Evolutionary conservation across 2,329 filamentous ascomycete genomes (phyloP).

Genomic region (Stenocarpella maydis): DNA sequence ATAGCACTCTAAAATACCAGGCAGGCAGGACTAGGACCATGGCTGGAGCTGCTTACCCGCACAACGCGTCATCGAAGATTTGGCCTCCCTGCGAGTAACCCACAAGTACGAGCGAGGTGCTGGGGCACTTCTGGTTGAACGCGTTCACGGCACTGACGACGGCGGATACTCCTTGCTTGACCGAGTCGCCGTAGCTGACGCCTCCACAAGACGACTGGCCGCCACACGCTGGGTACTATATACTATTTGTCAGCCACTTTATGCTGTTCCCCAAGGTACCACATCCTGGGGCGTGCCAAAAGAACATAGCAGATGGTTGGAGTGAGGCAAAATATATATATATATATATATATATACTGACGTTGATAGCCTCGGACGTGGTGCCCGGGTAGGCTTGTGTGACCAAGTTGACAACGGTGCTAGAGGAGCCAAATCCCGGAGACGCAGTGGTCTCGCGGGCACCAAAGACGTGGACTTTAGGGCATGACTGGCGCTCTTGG

Average conservation of each 20-base stretch:
- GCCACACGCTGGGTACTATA: slow-evolving; percentile 63
- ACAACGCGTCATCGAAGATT: slow-evolving; percentile 69
- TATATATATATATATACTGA: too few relatives aligned
- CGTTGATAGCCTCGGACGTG: slow-evolving; percentile 54
- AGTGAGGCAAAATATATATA: too few relatives aligned
- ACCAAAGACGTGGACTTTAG: slow-evolving; percentile 58
- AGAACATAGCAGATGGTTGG: too few relatives aligned
- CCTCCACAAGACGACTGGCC: slow-evolving; percentile 64
- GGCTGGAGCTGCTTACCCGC: slow-evolving; percentile 49
- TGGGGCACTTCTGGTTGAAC: slow-evolving; percentile 63
- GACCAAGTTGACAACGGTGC: slow-evolving; percentile 55
- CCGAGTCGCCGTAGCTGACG: slow-evolving; percentile 63
- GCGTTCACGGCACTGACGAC: slow-evolving; percentile 64
- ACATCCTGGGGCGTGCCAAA: too few relatives aligned
- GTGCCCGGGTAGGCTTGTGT: slow-evolving; percentile 53
- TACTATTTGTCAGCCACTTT: too few relatives aligned
- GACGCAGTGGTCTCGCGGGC: slow-evolving; percentile 58
- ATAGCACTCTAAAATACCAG: too few relatives aligned
- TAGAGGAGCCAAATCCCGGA: slow-evolving; percentile 54
- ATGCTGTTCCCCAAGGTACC: too few relatives aligned
- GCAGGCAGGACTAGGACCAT: background rate
- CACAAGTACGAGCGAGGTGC: slow-evolving; percentile 65
- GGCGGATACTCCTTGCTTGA: slow-evolving; percentile 60
- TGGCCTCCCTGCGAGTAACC: slow-evolving; percentile 72
- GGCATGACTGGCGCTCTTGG: slow-evolving; percentile 49